These are phyloP conservation scores for Secale cereale DNA, from an alignment of 176 grass and related monocot species.

Conservation along the genomic window DNA sequence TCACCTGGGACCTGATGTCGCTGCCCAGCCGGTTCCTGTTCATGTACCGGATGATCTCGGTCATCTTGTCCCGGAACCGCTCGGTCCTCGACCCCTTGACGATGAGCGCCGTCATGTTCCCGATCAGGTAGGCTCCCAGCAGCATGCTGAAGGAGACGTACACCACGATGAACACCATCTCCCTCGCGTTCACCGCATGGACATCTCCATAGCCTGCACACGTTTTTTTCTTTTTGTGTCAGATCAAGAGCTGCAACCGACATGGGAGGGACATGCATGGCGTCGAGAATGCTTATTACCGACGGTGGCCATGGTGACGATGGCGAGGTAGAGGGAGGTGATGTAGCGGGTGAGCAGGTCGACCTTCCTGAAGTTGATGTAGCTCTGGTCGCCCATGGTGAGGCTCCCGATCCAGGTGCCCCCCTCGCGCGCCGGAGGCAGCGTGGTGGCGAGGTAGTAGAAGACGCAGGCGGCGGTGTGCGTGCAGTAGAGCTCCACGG, in stretches of 20 bases:
- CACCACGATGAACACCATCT: conserved; percentile 74
- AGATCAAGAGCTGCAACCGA: background rate
- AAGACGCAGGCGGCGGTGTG: conserved; percentile 89
- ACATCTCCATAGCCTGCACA: conserved; percentile 76
- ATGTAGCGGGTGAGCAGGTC: conserved; percentile 78
- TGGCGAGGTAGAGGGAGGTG: conserved; percentile 78
- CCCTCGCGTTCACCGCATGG: conserved; percentile 71
- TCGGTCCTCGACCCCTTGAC: conserved; percentile 84
- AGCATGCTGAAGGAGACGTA: conserved; percentile 81
- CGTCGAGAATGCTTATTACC: conserved; percentile 42
- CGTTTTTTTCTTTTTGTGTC: background rate
- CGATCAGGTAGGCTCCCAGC: conserved; percentile 76
- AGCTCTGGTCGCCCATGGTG: conserved; percentile 41
- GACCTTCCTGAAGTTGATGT: conserved; percentile 71
- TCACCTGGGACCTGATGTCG: conserved; percentile 72
- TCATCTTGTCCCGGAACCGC: conserved; percentile 90
- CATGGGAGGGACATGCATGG: background rate
- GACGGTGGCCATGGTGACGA: conserved; percentile 86
- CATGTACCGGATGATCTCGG: conserved; percentile 91
- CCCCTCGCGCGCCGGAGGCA: conserved; percentile 53
- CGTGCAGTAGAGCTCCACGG: conserved; percentile 83
- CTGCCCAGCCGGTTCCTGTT: conserved; percentile 77
- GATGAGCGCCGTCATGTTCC: conserved; percentile 95
- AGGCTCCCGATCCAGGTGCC: conserved; percentile 93
- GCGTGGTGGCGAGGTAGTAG: conserved; percentile 87